Evolutionary conservation across 2,329 filamentous ascomycete species (phyloP).

Genomic region (Davidsoniella neocaledoniae): DNA sequence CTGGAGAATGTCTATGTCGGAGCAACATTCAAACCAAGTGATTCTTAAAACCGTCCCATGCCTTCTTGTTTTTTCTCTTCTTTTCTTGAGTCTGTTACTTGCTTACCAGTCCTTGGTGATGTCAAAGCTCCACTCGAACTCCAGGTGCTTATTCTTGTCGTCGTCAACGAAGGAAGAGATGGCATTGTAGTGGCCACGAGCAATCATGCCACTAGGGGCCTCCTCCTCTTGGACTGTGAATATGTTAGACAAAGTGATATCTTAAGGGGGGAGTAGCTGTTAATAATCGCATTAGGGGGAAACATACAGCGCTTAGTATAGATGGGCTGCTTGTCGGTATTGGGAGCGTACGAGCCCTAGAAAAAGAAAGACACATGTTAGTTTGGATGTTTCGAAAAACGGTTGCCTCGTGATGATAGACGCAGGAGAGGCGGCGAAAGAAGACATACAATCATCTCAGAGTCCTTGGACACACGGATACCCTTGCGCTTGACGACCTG

Average conservation of each 20-base stretch:
- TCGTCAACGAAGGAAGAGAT: slow-evolving; percentile 87
- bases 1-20: too few species aligned
- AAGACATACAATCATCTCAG: slow-evolving; percentile 83
- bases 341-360: slow-evolving; percentile 83
- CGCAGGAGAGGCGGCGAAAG: neutral
- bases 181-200: slow-evolving; percentile 79
- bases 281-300: neutral
- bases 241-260: neutral
- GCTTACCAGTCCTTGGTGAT: slow-evolving; percentile 88
- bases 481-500: slow-evolving; percentile 86
- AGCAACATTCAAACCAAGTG: neutral
- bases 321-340: slow-evolving; percentile 67
- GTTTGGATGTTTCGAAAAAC: neutral
- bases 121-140: slow-evolving; percentile 93
- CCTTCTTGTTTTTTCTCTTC: neutral
- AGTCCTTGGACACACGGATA: slow-evolving; percentile 74
- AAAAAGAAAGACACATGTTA: neutral
- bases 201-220: slow-evolving; percentile 79
- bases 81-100: slow-evolving; percentile 5
- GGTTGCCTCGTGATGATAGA: neutral
- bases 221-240: slow-evolving; percentile 69
- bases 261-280: neutral
- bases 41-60: too few species aligned
- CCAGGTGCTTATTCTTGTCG: slow-evolving; percentile 75
- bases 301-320: slow-evolving; percentile 85